These are phyloP conservation scores for Clavispora carvajalis DNA, from an alignment of 805 yeast genomes.

Conservation along the genomic window DNA sequence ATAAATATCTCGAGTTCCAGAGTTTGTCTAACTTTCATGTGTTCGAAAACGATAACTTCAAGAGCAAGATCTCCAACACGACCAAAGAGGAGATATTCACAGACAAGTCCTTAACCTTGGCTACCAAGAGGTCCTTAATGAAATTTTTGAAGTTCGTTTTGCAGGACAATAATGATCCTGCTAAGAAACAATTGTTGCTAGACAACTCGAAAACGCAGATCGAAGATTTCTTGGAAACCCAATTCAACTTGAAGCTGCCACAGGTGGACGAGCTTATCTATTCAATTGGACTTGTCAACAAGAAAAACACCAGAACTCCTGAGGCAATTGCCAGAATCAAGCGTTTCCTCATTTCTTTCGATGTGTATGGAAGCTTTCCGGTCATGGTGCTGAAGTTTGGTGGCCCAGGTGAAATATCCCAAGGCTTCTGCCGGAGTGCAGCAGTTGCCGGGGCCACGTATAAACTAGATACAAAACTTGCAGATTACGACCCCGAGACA, in stretches of 20 bases:
- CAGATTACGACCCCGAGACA: conserved; percentile 57
- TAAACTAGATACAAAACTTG: conserved; percentile 66
- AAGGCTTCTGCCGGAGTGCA: conserved; percentile 95
- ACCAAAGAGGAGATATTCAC: conserved; percentile 93
- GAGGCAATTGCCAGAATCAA: conserved; percentile 77
- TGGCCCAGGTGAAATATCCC: conserved; percentile 92
- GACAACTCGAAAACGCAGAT: conserved; percentile 55
- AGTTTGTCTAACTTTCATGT: conserved; percentile 85
- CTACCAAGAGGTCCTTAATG: conserved; percentile 82
- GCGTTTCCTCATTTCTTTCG: conserved; percentile 78
- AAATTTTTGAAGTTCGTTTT: conserved; percentile 84
- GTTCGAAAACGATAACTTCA: conserved; percentile 88
- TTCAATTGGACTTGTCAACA: conserved; percentile 76
- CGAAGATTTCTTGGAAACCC: conserved; percentile 50
- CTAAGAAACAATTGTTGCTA: conserved; percentile 50
- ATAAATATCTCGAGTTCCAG: conserved; percentile 88
- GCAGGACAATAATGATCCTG: conserved; percentile 52
- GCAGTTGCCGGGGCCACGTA: conserved; percentile 97
- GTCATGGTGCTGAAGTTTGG: conserved; percentile 90
- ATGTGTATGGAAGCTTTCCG: conserved; percentile 92
- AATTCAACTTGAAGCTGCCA: conserved; percentile 65
- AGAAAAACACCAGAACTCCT: conserved; percentile 56
- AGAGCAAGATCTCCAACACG: conserved; percentile 62
- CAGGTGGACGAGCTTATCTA: conserved; percentile 81
- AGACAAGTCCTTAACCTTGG: conserved; percentile 68